Percentiles rank a stretch among this genome's conserved stretches.
Evolutionary conservation across 108 stramenopile genomes (phyloP).

Genomic region (Phaeodactylum tricornutum): DNA sequence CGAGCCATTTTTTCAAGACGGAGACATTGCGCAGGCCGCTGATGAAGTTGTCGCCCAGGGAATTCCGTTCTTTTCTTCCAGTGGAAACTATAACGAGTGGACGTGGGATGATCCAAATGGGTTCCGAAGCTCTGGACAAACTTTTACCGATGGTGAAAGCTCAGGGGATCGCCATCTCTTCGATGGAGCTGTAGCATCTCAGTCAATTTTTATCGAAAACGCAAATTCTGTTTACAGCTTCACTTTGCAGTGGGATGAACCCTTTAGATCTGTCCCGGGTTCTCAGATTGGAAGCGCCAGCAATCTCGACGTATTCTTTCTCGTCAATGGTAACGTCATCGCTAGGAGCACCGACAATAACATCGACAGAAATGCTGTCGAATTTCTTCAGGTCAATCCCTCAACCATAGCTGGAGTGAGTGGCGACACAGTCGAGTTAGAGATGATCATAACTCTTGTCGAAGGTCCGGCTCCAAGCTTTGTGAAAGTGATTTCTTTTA

Average conservation of each 20-base stretch:
- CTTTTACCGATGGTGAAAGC: background rate
- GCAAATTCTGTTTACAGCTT: background rate
- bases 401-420: background rate
- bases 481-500: background rate
- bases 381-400: background rate
- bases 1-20: slow-evolving; percentile 3
- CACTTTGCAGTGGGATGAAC: slow-evolving; percentile 10
- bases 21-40: background rate
- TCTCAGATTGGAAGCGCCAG: slow-evolving; percentile 2
- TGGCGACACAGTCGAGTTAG: background rate
- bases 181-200: background rate
- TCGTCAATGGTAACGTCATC: background rate
- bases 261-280: slow-evolving; percentile 9
- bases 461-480: background rate
- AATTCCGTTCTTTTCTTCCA: slow-evolving; percentile 16
- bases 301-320: slow-evolving; percentile 13
- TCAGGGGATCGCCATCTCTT: no score
- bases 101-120: background rate
- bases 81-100: slow-evolving; percentile 5
- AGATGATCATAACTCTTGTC: background rate
- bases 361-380: background rate
- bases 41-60: slow-evolving; percentile 2
- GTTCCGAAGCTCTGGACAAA: background rate
- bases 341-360: background rate
- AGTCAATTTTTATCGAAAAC: background rate